These are phyloP conservation scores for Sphagnum contortum DNA, from an alignment of 225 moss, liverwort and hornwort species.

Conservation along the genomic window DNA sequence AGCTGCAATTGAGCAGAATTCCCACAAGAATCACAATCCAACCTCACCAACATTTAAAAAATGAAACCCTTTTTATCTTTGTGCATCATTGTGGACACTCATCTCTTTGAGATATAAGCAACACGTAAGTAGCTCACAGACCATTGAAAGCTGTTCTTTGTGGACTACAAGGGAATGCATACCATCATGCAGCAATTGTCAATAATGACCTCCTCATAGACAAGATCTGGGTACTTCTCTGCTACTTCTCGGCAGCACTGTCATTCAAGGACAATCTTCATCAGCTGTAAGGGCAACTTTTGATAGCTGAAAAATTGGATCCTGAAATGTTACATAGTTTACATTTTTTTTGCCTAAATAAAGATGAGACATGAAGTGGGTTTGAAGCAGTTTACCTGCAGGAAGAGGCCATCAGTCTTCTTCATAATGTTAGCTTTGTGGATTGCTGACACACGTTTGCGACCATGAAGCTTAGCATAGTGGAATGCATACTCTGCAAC, in stretches of 20 bases:
- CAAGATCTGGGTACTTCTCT: conserved; percentile 55
- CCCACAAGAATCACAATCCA: too few relatives aligned
- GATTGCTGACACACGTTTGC: conserved; percentile 82
- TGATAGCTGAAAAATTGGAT: too few relatives aligned
- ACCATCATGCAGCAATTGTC: conserved; percentile 99
- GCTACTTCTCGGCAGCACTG: conserved; percentile 87
- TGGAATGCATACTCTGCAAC: conserved; percentile 88
- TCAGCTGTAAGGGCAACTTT: too few relatives aligned
- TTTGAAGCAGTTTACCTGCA: conserved; percentile 39
- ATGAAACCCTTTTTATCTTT: too few relatives aligned
- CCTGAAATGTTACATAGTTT: too few relatives aligned
- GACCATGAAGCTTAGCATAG: conserved; percentile 65
- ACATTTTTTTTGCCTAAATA: too few relatives aligned
- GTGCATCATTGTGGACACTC: too few relatives aligned
- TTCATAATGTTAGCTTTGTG: conserved; percentile 98
- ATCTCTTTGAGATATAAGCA: too few relatives aligned
- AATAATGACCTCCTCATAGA: conserved; percentile 92
- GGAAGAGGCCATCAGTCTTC: conserved; percentile 81
- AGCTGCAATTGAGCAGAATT: conserved; percentile 24
- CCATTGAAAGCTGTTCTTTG: too few relatives aligned
- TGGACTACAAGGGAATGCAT: not conserved
- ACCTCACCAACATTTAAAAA: too few relatives aligned
- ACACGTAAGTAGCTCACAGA: too few relatives aligned
- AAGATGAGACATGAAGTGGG: too few relatives aligned
- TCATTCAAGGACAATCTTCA: not conserved